These are phyloP conservation scores for Lasiosphaeris hirsuta DNA, from an alignment of 495 filamentous ascomycete species.

Conservation along the genomic window DNA sequence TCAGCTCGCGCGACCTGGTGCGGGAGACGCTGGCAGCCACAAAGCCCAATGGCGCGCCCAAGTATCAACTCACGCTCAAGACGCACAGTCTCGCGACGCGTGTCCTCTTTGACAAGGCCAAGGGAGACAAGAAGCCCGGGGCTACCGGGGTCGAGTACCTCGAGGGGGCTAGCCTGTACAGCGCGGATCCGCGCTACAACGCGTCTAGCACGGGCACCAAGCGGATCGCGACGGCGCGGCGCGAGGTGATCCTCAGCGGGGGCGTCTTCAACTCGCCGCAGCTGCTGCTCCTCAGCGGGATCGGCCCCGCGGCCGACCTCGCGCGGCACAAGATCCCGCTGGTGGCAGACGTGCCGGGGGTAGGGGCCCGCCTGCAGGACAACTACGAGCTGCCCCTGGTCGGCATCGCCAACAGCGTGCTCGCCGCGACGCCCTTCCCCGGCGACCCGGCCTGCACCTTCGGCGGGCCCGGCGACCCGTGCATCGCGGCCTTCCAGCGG, in stretches of 20 bases:
- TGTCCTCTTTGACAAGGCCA: slow-evolving; percentile 47
- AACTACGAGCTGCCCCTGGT: slow-evolving; percentile 53
- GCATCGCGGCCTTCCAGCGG: slow-evolving; percentile 13
- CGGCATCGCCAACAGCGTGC: slow-evolving; percentile 12
- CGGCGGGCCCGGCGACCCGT: slow-evolving; percentile 24
- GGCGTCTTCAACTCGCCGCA: slow-evolving; percentile 59
- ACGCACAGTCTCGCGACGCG: slow-evolving; percentile 57
- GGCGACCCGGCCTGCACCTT: slow-evolving; percentile 19
- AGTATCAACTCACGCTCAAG: slow-evolving; percentile 53
- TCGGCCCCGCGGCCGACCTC: slow-evolving; percentile 52
- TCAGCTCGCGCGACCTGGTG: slow-evolving; percentile 42
- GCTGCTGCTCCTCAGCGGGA: slow-evolving; percentile 57
- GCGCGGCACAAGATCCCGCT: slow-evolving; percentile 46
- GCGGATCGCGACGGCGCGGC: slow-evolving; percentile 38
- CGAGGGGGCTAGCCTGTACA: slow-evolving; percentile 54
- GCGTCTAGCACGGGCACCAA: slow-evolving; percentile 26
- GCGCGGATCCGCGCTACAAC: slow-evolving; percentile 46
- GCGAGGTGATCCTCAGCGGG: slow-evolving; percentile 59
- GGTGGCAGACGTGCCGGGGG: slow-evolving; percentile 51
- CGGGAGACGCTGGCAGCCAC: slow-evolving; percentile 45
- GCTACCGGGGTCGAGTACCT: slow-evolving; percentile 62
- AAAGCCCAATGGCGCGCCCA: slow-evolving; percentile 46
- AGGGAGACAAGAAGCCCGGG: slow-evolving; percentile 36
- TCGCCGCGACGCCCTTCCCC: slow-evolving; percentile 5
- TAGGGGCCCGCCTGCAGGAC: slow-evolving; percentile 61